phyloP scores from a whole-genome alignment of 2,329 filamentous ascomycete species.

The Scortechinia acanthostroma region DNA sequence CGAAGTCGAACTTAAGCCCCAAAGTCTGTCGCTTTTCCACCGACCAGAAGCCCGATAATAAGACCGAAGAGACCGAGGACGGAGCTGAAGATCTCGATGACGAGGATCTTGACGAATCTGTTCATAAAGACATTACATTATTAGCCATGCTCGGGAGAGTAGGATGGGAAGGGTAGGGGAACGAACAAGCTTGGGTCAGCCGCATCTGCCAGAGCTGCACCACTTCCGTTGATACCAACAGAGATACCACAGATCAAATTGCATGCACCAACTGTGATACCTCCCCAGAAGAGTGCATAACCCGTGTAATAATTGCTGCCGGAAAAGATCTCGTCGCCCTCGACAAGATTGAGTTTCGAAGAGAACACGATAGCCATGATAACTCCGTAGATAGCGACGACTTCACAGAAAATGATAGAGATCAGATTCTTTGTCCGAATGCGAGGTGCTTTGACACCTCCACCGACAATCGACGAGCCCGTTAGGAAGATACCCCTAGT shows the following conservation, averaged over 20 bases:
- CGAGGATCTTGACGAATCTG: conserved; percentile 96
- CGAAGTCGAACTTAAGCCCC: conserved; percentile 17
- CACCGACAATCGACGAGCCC: conserved; percentile 92
- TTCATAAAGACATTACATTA: too few relatives aligned
- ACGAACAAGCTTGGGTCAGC: conserved; percentile 82
- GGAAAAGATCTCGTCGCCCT: conserved; percentile 60
- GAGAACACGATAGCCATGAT: conserved; percentile 99
- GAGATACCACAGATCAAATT: conserved; percentile 93
- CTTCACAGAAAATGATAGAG: conserved; percentile 99
- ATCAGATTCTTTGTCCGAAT: conserved; percentile 99
- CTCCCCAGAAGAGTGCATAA: conserved; percentile 92
- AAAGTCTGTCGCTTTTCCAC: conserved; percentile 76
- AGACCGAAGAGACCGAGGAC: conserved; percentile 93
- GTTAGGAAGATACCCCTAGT: conserved; percentile 96
- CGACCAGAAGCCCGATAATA: conserved; percentile 85
- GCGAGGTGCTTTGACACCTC: conserved; percentile 89
- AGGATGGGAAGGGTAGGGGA: conserved; percentile 3
- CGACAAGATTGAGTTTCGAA: conserved; percentile 68
- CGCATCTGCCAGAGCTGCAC: conserved; percentile 90
- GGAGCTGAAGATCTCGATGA: conserved; percentile 98
- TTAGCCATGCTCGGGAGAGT: too few relatives aligned
- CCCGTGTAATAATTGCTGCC: conserved; percentile 86
- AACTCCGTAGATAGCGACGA: conserved; percentile 98
- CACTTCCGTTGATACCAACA: conserved; percentile 95
- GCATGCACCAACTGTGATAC: conserved; percentile 87